These are phyloP conservation scores for Mollisia scopiformis DNA, from an alignment of 2,329 filamentous ascomycete genomes.

Conservation along the genomic window DNA sequence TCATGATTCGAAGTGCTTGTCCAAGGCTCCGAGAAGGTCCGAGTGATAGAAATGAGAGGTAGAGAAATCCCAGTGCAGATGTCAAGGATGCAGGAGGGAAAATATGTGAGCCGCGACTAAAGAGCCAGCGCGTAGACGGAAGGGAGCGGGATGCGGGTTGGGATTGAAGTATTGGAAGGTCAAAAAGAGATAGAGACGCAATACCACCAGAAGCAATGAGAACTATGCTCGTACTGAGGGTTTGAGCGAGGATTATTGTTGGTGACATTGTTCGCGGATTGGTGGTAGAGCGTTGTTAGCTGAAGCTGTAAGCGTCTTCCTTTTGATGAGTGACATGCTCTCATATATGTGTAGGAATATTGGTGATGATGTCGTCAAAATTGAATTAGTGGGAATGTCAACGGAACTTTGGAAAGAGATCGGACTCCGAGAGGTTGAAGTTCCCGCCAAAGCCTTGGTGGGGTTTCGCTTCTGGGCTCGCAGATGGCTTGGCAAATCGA, in stretches of 20 bases:
- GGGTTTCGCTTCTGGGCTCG: no score
- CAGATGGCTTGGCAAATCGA: no score
- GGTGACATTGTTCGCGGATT: no score
- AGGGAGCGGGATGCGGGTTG: slow-evolving; percentile 10
- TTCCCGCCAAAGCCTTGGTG: no score
- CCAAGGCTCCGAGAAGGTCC: background rate
- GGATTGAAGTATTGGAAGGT: slow-evolving; percentile 5
- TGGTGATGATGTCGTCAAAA: no score
- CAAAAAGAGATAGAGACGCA: background rate
- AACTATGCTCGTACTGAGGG: background rate
- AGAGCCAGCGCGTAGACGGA: slow-evolving; percentile 9
- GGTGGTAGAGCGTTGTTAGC: no score
- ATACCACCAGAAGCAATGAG: slow-evolving; percentile 5
- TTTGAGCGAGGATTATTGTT: slow-evolving; percentile 1
- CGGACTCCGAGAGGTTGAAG: no score
- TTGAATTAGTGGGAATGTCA: no score
- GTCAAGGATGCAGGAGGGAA: slow-evolving; percentile 3
- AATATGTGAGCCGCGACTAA: slow-evolving; percentile 8
- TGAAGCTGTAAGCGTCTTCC: no score
- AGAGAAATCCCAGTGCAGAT: slow-evolving; percentile 3
- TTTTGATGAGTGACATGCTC: no score
- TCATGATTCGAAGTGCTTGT: background rate
- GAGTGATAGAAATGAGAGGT: slow-evolving; percentile 1
- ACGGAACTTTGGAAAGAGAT: no score
- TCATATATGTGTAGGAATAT: no score